Evolutionary conservation across 331 rosid genomes (phyloP), one percentile per base, ranked within the genome.

Genomic region (Dryas integrifolia): DNA sequence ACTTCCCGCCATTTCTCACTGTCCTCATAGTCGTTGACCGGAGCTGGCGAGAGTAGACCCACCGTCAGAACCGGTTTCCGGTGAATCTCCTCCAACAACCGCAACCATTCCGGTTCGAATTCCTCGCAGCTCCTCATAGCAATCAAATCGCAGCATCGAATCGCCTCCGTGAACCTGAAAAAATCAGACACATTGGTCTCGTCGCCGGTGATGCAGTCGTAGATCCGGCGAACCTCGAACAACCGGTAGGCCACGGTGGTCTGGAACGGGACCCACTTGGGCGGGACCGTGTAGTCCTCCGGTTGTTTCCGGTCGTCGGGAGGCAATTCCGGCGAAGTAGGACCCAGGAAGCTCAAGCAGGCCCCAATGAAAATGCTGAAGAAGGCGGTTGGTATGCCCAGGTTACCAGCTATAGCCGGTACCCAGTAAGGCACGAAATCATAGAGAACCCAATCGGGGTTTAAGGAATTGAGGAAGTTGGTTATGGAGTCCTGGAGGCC

Each of bases 371-470:
- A 16, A 0, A 73, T 73, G 5, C 61, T 55, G 76, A 62, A 69
- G 38, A 61, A 62, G 8, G 81, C 86, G 1, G 35, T 7, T 0
- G 47, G 60, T 5, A 82, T 72, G 11, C 79, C 66, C 1, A 79
- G 64, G 0, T 13, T 13, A 1, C 3, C 5, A 4, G 81, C 38
- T 1, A 62, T 44, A 0, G 39, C 47, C 0, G 65, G 53, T 2
- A 1, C 75, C 0, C 83, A 79, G 45, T 58, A 50, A n/a, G 78
- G 13, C 26, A 30, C 47, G 8, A 75, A 79, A 1, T 83, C 79
- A 39, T 14, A 40, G 10, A 83, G 53, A 12, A 83, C 1, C 83
- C 83, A 82, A 38, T 82, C 77, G 0, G 76, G 73, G 0, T 52
- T 24, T 4, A 79, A 67, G 30, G 78, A 8, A n/a, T 13, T 6